phyloP scores from a whole-genome alignment of 768 basidiomycete genomes.

The Amanita pseudoporphyria region DNA sequence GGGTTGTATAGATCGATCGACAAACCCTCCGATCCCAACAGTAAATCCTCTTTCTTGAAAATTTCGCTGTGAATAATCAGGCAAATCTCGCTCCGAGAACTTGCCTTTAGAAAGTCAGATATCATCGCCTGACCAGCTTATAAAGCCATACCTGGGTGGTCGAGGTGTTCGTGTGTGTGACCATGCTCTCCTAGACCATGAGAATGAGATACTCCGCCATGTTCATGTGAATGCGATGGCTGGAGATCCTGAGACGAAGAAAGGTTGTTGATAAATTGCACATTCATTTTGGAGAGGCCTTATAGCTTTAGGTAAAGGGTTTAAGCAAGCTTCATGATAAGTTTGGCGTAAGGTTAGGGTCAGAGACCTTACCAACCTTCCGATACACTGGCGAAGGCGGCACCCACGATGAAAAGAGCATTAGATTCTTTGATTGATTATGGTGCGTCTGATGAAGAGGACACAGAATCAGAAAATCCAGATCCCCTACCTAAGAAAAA shows the following conservation, averaged over 20 bases:
- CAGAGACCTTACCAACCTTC: neutral
- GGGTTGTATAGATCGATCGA: constrained; percentile 3
- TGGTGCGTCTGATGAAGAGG: constrained; percentile 39
- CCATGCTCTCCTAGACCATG: constrained; percentile 73
- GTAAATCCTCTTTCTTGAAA: constrained; percentile 94
- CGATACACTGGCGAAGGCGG: neutral
- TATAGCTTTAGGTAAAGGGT: neutral
- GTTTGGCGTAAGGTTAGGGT: constrained; percentile 19
- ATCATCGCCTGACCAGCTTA: neutral
- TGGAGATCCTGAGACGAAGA: constrained; percentile 23
- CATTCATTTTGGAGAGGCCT: constrained; percentile 33
- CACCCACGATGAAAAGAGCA: constrained; percentile 27
- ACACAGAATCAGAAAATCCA: constrained; percentile 5
- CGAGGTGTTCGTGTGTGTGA: constrained; percentile 90
- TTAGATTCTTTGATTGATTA: constrained; percentile 34
- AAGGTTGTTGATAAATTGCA: constrained; percentile 70
- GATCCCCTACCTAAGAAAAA: constrained; percentile 29
- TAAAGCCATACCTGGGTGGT: constrained; percentile 61
- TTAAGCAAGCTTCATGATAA: neutral
- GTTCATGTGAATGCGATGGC: constrained; percentile 48
- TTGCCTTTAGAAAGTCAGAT: constrained; percentile 48
- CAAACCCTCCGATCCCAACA: constrained; percentile 94
- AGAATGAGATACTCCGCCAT: constrained; percentile 39
- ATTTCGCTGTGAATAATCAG: constrained; percentile 75
- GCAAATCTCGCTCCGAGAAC: constrained; percentile 86